Percentiles rank a stretch among this genome's conserved stretches.
These are phyloP conservation scores for Mimosa bimucronata DNA, from an alignment of 306 rosid genomes.

Conservation along the genomic window DNA sequence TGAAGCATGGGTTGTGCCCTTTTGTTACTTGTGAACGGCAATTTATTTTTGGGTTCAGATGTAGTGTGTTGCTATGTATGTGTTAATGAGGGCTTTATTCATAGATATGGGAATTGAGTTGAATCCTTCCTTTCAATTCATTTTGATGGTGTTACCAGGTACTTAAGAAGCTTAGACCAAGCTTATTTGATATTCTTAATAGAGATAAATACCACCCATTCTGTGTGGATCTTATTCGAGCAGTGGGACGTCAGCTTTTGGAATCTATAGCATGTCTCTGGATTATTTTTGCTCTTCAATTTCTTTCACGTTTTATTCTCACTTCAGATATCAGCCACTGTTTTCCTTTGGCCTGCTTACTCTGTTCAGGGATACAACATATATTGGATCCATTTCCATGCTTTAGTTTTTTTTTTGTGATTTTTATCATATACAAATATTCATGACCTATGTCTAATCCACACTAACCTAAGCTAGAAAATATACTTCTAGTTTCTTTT, in stretches of 20 bases:
- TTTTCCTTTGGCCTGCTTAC: slow-evolving; percentile 47
- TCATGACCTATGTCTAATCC: slow-evolving; percentile 87
- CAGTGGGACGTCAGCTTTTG: slow-evolving; percentile 99
- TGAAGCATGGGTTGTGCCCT: slow-evolving; percentile 18
- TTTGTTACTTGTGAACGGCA: slow-evolving; percentile 31
- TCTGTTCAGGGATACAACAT: slow-evolving; percentile 51
- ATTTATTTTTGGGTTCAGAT: slow-evolving; percentile 36
- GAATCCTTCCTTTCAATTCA: slow-evolving; percentile 70
- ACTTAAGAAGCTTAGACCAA: slow-evolving; percentile 99
- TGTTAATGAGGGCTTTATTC: slow-evolving; percentile 55
- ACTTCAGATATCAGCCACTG: slow-evolving; percentile 40
- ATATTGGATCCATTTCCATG: slow-evolving; percentile 38
- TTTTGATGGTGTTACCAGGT: slow-evolving; percentile 96
- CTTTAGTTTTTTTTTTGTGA: slow-evolving; percentile 42
- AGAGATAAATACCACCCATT: slow-evolving; percentile 96
- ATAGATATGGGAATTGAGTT: slow-evolving; percentile 65
- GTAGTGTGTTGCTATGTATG: slow-evolving; percentile 36
- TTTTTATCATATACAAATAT: slow-evolving; percentile 75
- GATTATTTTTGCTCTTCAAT: slow-evolving; percentile 69
- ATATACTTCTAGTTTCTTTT: slow-evolving; percentile 93
- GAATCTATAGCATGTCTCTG: slow-evolving; percentile 99
- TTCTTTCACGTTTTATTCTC: slow-evolving; percentile 47
- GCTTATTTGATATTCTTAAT: slow-evolving; percentile 99
- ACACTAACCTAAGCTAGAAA: slow-evolving; percentile 99
- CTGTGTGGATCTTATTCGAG: slow-evolving; percentile 99